A percentile compares a stretch with the other conserved stretches of the same genome.
These are phyloP conservation scores for Ganoderma sinense DNA, from an alignment of 1,284 basidiomycete species.

Conservation along the genomic window DNA sequence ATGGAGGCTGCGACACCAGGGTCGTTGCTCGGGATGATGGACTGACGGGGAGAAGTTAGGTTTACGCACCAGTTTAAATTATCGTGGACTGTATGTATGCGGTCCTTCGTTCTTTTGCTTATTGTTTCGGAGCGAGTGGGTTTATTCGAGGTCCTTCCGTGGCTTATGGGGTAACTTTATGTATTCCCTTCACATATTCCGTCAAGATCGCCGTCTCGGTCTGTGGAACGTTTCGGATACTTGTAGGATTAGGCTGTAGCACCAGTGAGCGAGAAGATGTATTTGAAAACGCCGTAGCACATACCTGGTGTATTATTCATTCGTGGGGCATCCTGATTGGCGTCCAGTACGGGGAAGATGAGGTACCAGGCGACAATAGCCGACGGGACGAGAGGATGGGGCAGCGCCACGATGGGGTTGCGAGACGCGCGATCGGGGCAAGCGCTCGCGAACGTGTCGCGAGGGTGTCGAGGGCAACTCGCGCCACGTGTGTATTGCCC, in stretches of 20 bases:
- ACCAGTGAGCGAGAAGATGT: neutral
- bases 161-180: constrained; percentile 17
- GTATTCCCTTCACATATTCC: neutral
- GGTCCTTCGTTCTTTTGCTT: neutral
- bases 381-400: neutral
- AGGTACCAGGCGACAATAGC: neutral
- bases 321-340: neutral
- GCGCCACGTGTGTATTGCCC: constrained; percentile 25
- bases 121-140: neutral
- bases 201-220: neutral
- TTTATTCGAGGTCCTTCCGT: neutral
- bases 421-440: constrained; percentile 6
- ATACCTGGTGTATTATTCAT: neutral
- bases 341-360: neutral
- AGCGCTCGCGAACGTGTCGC: constrained; percentile 19
- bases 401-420: neutral
- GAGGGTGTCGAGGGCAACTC: constrained; percentile 8
- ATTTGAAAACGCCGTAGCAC: neutral
- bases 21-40: constrained; percentile 29
- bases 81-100: too few species aligned
- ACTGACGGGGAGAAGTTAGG: constrained; percentile 11
- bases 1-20: constrained; percentile 27
- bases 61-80: neutral
- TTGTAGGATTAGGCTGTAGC: constrained; percentile 13
- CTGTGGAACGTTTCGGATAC: neutral